Conservation (phyloP, 108 stramenopile species). For the Bacterosira constricta region DNA sequence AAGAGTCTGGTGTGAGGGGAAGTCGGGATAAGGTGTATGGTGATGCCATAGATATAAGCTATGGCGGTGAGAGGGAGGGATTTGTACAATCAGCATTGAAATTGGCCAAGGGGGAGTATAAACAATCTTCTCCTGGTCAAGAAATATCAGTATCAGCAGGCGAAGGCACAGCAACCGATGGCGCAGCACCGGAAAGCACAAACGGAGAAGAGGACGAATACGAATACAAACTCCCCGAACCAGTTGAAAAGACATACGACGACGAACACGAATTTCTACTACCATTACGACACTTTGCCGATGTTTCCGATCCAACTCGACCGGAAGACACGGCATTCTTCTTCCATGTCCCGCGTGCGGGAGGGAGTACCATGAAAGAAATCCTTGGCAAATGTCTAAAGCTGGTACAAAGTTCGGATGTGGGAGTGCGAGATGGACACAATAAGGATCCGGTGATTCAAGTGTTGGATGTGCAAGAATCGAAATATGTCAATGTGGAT, state of each 20-base stretch:
- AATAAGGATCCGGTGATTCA: conserved; percentile 31
- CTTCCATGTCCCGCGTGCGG: conserved; percentile 56
- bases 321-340: conserved; percentile 38
- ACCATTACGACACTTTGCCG: conserved; percentile 46
- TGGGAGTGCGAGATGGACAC: conserved; percentile 54
- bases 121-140: too few species aligned
- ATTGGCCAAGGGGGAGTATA: too few species aligned
- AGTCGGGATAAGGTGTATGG: too few species aligned
- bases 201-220: too few species aligned
- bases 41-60: too few species aligned
- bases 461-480: conserved; percentile 37
- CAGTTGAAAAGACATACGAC: conserved; percentile 29
- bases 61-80: too few species aligned
- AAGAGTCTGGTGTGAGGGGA: too few species aligned
- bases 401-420: conserved; percentile 36
- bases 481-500: conserved; percentile 58
- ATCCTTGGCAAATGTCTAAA: conserved; percentile 45
- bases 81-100: too few species aligned
- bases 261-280: conserved; percentile 22
- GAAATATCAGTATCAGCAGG: too few species aligned
- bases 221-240: conserved; percentile 24
- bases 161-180: too few species aligned
- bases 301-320: conserved; percentile 13
- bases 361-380: conserved; percentile 47
- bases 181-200: too few species aligned